Base-by-base conservation (phyloP, 805 yeast genomes). In the Maudiozyma pseudohumilis region DNA sequence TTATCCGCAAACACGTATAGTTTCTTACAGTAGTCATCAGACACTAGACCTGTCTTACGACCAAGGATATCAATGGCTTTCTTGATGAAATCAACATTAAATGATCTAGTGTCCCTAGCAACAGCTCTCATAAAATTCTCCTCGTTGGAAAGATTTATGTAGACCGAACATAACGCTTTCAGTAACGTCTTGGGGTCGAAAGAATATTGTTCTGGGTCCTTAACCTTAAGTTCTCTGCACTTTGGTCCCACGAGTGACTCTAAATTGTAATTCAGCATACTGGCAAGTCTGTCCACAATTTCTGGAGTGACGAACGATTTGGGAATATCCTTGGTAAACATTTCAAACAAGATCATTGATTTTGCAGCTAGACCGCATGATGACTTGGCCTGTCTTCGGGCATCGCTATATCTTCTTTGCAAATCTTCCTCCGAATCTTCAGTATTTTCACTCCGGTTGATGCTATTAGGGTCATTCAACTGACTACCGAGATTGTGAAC, bases 231-330 rank as follows among this genome's bases (percentile, higher is more conserved):
- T 35, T 82, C 87, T 8, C 88, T 74, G 63, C 95, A 88, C 54
- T 82, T 81, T 12, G 97, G 96, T 0, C 99, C 99, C 19, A 87
- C 96, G 60, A 92, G 67, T n/a, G 89, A 86, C 35, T 77, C 82
- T 43, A 92, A 65, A 56, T 92, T 92, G 61, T 88, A 89, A 63
- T 92, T 82, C 56, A 92, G 67, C 99, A 92, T 92, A 32, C 95
- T 87, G 0, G 98, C 95, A 44, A 92, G 66, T 59, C 98, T 72
- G 50, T 87, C 95, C 29, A 89, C 95, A 51, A 92, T 78, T 60
- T 92, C 98, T 2, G 84, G 76, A 30, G 85, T 80, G 4, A 77
- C 75, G 61, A 92, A 92, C 0, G 95, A 89, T 36, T 66, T 68
- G 7, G 97, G 96, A 8, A 85, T 84, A 44, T 89, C 89, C 41